Evolutionary conservation across 2,329 filamentous ascomycete species (phyloP), one percentile per base, ranked within the genome.

Genomic region (Xylaria digitata): DNA sequence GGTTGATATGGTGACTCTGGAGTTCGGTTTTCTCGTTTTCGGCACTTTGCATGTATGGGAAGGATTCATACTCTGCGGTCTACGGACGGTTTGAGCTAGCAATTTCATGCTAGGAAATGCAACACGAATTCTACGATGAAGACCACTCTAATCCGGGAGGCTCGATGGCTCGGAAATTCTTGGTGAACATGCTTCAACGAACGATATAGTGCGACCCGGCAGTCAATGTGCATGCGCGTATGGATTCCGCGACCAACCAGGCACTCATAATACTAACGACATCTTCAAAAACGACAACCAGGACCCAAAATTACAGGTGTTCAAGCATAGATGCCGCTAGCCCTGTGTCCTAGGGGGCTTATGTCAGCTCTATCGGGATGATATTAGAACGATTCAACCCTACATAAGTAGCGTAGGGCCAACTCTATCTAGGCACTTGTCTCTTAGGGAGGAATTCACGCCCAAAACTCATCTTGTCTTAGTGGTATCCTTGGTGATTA

Each of bases 21-120:
- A 74, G 75, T 77, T 70, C 72, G 75, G 75, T 75, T 76, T 71
- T 76, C 75, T 77, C 75, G 74, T 75, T 77, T 77, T 76, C 74
- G 73, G 74, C 71, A 73, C 72, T 75, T 74, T 75, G 72, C 75
- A 77, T 76, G 75, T 75, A 76, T 76, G 72, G 75, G 75, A 76
- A 77, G 74, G 75, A 73, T 75, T 76, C 68, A 75, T 76, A 70
- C 75, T 76, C 75, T 75, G 70, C 74, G 75, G 74, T 77, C 75
- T 71, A 75, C 71, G 75, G 74, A 77, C 73, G 74, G 73, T 76
- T 75, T 71, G 74, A 77, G 73, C 74, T 76, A 75, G 75, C 75
- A 75, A 75, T 75, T 76, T 75, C 73, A 70, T 73, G 75, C 73
- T 77, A 76, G 73, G 71, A 61, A 76, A 76, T 76, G 73, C 74